Conservation (phyloP, 2,329 filamentous ascomycete genomes). For the Epichloe amarillans region DNA sequence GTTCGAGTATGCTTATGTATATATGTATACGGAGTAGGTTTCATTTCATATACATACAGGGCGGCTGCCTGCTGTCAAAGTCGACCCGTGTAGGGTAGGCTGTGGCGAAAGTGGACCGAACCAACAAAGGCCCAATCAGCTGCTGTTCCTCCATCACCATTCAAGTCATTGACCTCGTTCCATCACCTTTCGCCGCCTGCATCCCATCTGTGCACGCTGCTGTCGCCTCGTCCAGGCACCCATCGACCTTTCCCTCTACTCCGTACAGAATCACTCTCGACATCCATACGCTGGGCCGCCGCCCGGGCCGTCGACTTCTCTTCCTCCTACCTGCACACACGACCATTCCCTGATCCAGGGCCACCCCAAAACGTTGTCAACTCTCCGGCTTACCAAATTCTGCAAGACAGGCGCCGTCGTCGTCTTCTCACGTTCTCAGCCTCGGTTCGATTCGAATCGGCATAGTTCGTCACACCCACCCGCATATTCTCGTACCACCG, state of each 20-base stretch:
- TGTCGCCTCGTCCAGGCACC: constrained; percentile 2
- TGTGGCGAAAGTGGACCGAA: too few species aligned
- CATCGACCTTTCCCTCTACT: background rate
- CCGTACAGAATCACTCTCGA: constrained; percentile 2
- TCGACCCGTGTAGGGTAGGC: too few species aligned
- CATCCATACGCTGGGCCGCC: constrained; percentile 3
- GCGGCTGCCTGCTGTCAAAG: too few species aligned
- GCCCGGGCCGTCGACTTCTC: background rate
- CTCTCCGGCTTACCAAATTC: background rate
- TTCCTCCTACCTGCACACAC: background rate
- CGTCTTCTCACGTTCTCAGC: background rate
- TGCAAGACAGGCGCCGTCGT: background rate
- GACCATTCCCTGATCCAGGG: background rate
- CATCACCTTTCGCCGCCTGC: constrained; percentile 3
- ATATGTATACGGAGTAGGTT: too few species aligned
- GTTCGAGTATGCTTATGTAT: too few species aligned
- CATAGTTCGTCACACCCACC: background rate
- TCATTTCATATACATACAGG: too few species aligned
- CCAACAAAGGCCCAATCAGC: too few species aligned
- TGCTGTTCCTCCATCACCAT: constrained; percentile 3
- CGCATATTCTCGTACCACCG: background rate
- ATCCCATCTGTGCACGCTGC: constrained; percentile 1
- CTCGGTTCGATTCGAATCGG: background rate
- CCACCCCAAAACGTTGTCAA: background rate
- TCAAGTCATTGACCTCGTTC: background rate